Percentiles rank a stretch among this genome's conserved stretches.
Evolutionary conservation across 768 basidiomycete genomes (phyloP).

Genomic region (Agaricus blazei): DNA sequence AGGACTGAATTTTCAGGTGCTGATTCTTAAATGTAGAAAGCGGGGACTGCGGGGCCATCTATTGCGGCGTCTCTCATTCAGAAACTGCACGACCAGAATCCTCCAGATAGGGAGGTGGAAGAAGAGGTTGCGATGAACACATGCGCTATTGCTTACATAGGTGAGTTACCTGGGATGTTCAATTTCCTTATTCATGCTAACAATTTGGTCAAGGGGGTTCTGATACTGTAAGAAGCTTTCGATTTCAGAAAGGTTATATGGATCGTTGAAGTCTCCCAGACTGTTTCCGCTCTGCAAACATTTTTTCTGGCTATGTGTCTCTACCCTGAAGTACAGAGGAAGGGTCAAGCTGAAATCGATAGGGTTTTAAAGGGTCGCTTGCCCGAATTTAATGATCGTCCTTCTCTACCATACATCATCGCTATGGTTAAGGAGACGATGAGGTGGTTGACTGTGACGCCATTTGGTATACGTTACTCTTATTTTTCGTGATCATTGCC

Average conservation of each 20-base stretch:
- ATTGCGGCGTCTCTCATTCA: constrained; percentile 9
- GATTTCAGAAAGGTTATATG: not conserved
- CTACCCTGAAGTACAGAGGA: constrained; percentile 28
- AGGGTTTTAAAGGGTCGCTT: constrained; percentile 29
- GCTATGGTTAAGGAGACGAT: constrained; percentile 26
- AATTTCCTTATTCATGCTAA: not conserved
- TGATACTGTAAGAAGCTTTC: not conserved
- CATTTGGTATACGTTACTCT: constrained; percentile 4
- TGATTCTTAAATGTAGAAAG: not conserved
- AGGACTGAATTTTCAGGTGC: not conserved
- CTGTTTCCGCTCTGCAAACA: constrained; percentile 21
- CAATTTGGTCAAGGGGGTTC: not conserved
- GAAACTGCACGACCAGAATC: not conserved
- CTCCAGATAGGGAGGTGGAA: not conserved
- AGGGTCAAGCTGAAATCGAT: constrained; percentile 39
- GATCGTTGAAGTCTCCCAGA: constrained; percentile 15
- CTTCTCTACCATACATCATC: constrained; percentile 30
- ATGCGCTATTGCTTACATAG: constrained; percentile 2
- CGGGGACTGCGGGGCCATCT: constrained; percentile 1
- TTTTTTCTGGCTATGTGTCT: constrained; percentile 36
- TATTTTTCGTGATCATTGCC: not conserved
- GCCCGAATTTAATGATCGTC: constrained; percentile 28
- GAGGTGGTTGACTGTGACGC: constrained; percentile 17
- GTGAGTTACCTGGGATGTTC: not conserved
- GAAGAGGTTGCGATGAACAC: constrained; percentile 5